phyloP scores from a whole-genome alignment of 352 stramenopile species.

The Phytophthora pini region DNA sequence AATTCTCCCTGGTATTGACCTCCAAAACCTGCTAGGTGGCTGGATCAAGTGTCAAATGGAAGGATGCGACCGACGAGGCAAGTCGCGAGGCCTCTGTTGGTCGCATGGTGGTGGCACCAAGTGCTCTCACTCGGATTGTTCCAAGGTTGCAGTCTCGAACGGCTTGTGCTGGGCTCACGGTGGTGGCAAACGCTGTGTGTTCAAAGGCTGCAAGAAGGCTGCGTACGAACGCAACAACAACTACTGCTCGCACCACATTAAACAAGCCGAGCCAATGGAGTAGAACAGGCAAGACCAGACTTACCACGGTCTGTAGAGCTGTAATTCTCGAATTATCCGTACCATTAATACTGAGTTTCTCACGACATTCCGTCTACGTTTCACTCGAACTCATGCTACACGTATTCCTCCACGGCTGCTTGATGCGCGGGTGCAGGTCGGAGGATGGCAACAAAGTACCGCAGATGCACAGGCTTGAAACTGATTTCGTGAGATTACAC shows the following conservation, averaged over 20 bases:
- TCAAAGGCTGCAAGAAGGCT: slow-evolving; percentile 40
- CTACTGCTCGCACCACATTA: slow-evolving; percentile 48
- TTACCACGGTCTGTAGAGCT: neutral
- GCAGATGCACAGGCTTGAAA: too few species aligned
- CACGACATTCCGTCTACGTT: too few species aligned
- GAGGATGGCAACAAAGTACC: too few species aligned
- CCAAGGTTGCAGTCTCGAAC: slow-evolving; percentile 50
- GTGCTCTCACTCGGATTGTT: slow-evolving; percentile 33
- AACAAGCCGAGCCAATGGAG: slow-evolving; percentile 6
- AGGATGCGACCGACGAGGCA: slow-evolving; percentile 43
- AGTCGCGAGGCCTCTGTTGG: slow-evolving; percentile 55
- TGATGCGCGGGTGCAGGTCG: too few species aligned
- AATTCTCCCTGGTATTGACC: neutral
- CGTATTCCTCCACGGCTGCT: too few species aligned
- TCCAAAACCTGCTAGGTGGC: slow-evolving; percentile 26
- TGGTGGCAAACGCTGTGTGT: slow-evolving; percentile 45
- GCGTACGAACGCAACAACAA: slow-evolving; percentile 52
- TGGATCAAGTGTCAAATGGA: slow-evolving; percentile 49
- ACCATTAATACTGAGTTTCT: too few species aligned
- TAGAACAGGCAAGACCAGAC: neutral
- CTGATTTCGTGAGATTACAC: too few species aligned
- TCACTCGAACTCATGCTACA: too few species aligned
- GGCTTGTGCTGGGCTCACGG: slow-evolving; percentile 47
- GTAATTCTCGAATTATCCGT: too few species aligned
- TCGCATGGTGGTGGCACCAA: slow-evolving; percentile 50